Evolutionary conservation across 2,329 filamentous ascomycete species (phyloP).

Genomic region (Calonectria hawksworthii): DNA sequence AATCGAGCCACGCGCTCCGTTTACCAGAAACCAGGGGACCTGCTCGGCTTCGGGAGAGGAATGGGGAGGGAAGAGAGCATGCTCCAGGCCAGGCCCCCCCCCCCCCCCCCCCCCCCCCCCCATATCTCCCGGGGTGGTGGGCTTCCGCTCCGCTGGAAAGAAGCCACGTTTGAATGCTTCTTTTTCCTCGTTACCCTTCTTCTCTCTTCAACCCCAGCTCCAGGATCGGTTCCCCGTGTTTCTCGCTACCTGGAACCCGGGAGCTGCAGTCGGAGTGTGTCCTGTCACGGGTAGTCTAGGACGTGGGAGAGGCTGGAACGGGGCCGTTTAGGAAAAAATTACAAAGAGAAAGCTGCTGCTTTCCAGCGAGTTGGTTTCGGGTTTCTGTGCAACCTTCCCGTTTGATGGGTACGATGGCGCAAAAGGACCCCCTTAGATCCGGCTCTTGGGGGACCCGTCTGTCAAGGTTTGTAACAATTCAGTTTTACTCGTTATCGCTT

Average conservation of each 20-base stretch:
- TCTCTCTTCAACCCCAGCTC: neutral
- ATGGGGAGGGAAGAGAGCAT: neutral
- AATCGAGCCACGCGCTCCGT: neutral
- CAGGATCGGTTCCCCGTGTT: slow-evolving; percentile 9
- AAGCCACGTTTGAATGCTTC: slow-evolving; percentile 10
- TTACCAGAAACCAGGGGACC: neutral
- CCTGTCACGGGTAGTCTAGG: neutral
- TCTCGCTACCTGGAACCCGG: slow-evolving; percentile 18
- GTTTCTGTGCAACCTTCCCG: neutral
- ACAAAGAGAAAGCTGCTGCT: neutral
- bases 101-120: no score
- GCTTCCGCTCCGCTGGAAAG: neutral
- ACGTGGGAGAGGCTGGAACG: neutral
- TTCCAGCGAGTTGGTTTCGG: neutral
- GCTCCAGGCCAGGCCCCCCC: no score
- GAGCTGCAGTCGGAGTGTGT: slow-evolving; percentile 3
- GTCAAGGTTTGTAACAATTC: neutral
- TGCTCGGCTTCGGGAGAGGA: neutral
- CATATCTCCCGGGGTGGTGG: neutral
- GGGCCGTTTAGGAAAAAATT: no score
- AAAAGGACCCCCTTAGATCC: neutral
- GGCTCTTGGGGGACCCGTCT: neutral
- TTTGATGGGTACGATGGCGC: neutral
- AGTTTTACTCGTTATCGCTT: neutral
- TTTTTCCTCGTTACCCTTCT: neutral